These are phyloP conservation scores for Daldinia vernicosa DNA, from an alignment of 495 filamentous ascomycete species.

Conservation along the genomic window DNA sequence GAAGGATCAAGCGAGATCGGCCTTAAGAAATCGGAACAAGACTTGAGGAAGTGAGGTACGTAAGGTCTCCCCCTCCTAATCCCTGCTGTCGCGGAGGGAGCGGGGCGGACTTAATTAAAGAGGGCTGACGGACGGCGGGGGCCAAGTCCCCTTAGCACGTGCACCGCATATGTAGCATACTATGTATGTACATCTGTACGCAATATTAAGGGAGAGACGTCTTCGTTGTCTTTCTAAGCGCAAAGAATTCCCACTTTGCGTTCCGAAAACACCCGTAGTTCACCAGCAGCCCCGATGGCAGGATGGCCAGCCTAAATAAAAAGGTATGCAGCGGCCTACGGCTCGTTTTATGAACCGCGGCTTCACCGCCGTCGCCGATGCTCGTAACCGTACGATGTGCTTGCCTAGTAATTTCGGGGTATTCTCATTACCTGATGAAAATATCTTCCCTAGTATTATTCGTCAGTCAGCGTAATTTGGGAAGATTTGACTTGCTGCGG, in stretches of 20 bases:
- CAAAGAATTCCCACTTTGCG: conserved; percentile 25
- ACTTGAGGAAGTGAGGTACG: neutral
- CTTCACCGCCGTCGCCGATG: conserved; percentile 25
- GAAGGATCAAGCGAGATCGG: conserved; percentile 12
- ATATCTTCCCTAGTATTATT: conserved; percentile 10
- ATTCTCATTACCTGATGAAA: conserved; percentile 44
- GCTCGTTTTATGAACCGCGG: conserved; percentile 21
- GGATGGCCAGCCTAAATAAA: conserved; percentile 24
- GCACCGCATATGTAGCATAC: conserved; percentile 22
- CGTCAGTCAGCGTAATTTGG: conserved; percentile 30
- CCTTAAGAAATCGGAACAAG: conserved; percentile 1
- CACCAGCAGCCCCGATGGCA: conserved; percentile 2
- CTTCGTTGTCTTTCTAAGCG: conserved; percentile 24
- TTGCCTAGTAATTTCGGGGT: conserved; percentile 29
- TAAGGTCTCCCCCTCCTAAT: conserved; percentile 13
- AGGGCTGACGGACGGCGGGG: conserved; percentile 38
- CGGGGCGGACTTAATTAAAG: conserved; percentile 39
- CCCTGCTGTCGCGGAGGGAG: conserved; percentile 36
- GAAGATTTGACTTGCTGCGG: conserved; percentile 25
- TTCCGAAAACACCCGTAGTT: conserved; percentile 42
- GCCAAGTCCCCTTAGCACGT: conserved; percentile 29
- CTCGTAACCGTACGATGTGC: conserved; percentile 21
- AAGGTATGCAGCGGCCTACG: conserved; percentile 6
- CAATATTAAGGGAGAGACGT: conserved; percentile 16
- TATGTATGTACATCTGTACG: neutral